These are phyloP conservation scores for Lipomyces sp. DNA, from an alignment of 805 yeast genomes.

Conservation along the genomic window DNA sequence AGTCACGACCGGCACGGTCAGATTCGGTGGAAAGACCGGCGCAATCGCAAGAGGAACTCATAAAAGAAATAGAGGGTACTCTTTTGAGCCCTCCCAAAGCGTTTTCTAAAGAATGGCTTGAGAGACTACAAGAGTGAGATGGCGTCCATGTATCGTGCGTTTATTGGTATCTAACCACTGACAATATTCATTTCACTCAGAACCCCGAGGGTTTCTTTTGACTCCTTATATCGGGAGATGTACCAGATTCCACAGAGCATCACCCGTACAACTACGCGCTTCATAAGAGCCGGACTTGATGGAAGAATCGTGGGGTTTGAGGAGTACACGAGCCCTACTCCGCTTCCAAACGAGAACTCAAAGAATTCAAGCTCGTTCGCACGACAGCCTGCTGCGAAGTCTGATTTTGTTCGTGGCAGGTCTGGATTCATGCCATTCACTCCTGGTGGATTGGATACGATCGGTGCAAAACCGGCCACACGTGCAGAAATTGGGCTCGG, in stretches of 20 bases:
- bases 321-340: slow-evolving; percentile 54
- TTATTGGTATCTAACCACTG: neutral
- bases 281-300: slow-evolving; percentile 69
- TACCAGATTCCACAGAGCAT: slow-evolving; percentile 58
- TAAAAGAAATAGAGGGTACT: slow-evolving; percentile 38
- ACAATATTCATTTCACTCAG: slow-evolving; percentile 10
- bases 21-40: too few relatives aligned
- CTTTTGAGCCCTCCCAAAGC: slow-evolving; percentile 61
- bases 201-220: slow-evolving; percentile 34
- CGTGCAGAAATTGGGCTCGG: slow-evolving; percentile 31
- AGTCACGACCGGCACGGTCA: too few relatives aligned
- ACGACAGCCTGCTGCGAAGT: slow-evolving; percentile 53
- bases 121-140: slow-evolving; percentile 53
- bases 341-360: slow-evolving; percentile 50
- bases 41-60: slow-evolving; percentile 8
- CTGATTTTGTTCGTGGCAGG: slow-evolving; percentile 64
- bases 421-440: slow-evolving; percentile 79
- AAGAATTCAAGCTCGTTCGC: slow-evolving; percentile 70
- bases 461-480: slow-evolving; percentile 31
- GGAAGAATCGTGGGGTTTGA: slow-evolving; percentile 63
- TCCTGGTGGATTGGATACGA: slow-evolving; percentile 74
- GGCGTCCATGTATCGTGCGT: neutral
- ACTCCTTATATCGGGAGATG: slow-evolving; percentile 47
- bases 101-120: slow-evolving; percentile 68
- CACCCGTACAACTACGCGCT: slow-evolving; percentile 61